Evolutionary conservation across 345 rosid genomes (phyloP).

Genomic region (Arabidopsis suecica): DNA sequence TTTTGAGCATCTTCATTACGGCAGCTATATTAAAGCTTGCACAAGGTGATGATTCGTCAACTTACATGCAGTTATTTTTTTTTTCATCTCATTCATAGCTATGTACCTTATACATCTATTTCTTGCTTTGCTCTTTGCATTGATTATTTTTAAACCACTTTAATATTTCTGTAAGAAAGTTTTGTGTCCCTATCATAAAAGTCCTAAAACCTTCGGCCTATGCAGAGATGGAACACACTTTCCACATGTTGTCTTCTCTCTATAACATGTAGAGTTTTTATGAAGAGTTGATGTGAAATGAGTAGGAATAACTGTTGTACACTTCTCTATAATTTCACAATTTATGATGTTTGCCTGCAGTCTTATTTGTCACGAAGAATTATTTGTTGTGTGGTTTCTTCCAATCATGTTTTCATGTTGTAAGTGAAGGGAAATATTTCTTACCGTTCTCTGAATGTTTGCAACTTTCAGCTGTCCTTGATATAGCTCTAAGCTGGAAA

Average conservation of each 20-base stretch:
- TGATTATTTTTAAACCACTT: neutral
- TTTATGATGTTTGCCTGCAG: neutral
- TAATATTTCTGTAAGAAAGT: neutral
- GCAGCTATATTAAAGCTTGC: constrained; percentile 65
- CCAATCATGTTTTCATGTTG: neutral
- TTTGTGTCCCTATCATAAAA: neutral
- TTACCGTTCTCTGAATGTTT: constrained; percentile 20
- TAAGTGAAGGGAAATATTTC: constrained; percentile 2
- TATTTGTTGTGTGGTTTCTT: neutral
- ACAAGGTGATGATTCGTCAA: constrained; percentile 51
- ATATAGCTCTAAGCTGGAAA: constrained; percentile 58
- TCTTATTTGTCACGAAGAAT: neutral
- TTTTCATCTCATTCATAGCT: neutral
- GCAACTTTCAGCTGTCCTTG: constrained; percentile 56
- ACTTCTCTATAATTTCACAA: neutral
- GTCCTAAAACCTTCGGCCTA: neutral
- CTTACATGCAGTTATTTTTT: neutral
- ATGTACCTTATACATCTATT: neutral
- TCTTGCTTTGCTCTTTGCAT: constrained; percentile 1
- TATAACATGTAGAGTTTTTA: neutral
- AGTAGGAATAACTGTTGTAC: neutral
- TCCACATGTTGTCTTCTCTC: constrained; percentile 1
- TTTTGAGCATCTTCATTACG: constrained; percentile 70
- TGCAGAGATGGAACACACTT: neutral
- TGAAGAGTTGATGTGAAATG: neutral